Percentiles rank a stretch among this genome's conserved stretches.
Evolutionary conservation across 129 eudicot species (phyloP).

Genomic region (Saussurea involucrata): DNA sequence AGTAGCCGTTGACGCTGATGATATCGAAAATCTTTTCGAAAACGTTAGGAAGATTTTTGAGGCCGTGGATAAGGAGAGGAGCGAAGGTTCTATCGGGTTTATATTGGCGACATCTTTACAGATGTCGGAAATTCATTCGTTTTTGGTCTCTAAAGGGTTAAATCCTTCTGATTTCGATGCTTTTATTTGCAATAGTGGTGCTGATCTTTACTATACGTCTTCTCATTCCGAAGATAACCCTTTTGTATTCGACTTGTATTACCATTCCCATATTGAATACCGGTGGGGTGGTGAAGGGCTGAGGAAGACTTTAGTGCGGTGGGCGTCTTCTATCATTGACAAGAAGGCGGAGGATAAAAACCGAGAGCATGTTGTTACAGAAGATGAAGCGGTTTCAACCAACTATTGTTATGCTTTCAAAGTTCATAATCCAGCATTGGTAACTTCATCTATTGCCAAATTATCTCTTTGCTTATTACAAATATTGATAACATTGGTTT

Average conservation of each 20-base stretch:
- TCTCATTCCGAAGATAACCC: slow-evolving; percentile 67
- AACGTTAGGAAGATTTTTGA: slow-evolving; percentile 61
- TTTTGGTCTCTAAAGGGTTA: slow-evolving; percentile 63
- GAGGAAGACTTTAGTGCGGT: slow-evolving; percentile 85
- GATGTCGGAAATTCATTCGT: slow-evolving; percentile 67
- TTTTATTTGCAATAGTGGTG: slow-evolving; percentile 93
- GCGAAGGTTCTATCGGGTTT: slow-evolving; percentile 76
- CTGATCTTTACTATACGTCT: slow-evolving; percentile 86
- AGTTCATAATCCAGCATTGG: slow-evolving; percentile 73
- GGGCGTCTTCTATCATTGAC: slow-evolving; percentile 67
- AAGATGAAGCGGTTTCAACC: slow-evolving; percentile 84
- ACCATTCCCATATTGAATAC: slow-evolving; percentile 93
- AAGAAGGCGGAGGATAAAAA: slow-evolving; percentile 55
- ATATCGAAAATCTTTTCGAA: slow-evolving; percentile 45
- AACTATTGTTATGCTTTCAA: slow-evolving; percentile 91
- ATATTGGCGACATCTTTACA: slow-evolving; percentile 85
- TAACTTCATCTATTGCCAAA: slow-evolving; percentile 18
- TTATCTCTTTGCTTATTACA: not conserved
- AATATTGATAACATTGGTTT: not conserved
- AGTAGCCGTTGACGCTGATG: slow-evolving; percentile 67
- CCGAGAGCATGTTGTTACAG: slow-evolving; percentile 54
- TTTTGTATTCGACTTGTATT: slow-evolving; percentile 80
- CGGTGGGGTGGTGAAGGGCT: slow-evolving; percentile 99
- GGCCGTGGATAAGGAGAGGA: slow-evolving; percentile 65
- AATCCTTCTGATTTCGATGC: slow-evolving; percentile 90